A percentile compares a stretch with the other conserved stretches of the same genome.
Conservation (phyloP, 2,329 filamentous ascomycete species). For the Penicillium capsulatum region DNA sequence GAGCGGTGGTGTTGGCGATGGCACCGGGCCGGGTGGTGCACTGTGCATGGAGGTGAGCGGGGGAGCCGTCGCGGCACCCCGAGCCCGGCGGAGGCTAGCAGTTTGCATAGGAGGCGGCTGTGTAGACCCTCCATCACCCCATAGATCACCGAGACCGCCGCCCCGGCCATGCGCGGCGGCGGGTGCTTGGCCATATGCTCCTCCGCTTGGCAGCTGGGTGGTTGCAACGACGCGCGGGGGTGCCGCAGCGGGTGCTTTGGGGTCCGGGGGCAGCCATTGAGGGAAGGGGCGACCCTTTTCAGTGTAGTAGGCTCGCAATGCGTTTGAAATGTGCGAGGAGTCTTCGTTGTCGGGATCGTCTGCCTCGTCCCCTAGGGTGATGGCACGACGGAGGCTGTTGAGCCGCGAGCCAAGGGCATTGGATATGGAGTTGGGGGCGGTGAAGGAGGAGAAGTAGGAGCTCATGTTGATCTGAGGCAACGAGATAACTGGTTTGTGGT, state of each 20-base stretch:
- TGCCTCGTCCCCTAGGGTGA: constrained; percentile 40
- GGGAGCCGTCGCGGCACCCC: constrained; percentile 18
- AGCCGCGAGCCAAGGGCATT: constrained; percentile 52
- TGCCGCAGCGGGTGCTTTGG: constrained; percentile 62
- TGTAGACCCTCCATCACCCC: constrained; percentile 45
- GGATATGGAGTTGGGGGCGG: constrained; percentile 45
- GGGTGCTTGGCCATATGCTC: constrained; percentile 18
- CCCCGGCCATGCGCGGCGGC: constrained; percentile 28
- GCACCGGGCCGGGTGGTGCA: constrained; percentile 20
- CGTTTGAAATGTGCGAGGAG: constrained; percentile 90
- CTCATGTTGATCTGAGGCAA: constrained; percentile 54
- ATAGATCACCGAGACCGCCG: constrained; percentile 55
- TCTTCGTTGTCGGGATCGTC: constrained; percentile 59
- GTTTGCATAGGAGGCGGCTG: constrained; percentile 33
- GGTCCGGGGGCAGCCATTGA: constrained; percentile 82
- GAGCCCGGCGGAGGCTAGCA: constrained; percentile 37
- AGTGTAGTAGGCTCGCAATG: constrained; percentile 85
- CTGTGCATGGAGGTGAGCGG: constrained; percentile 21
- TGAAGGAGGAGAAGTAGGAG: constrained; percentile 73
- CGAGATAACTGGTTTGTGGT: neutral
- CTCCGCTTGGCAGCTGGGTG: constrained; percentile 48
- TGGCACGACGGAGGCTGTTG: constrained; percentile 52
- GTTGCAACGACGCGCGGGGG: constrained; percentile 46
- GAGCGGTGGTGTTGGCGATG: constrained; percentile 16
- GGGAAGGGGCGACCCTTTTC: constrained; percentile 82